Evolutionary conservation across 2,329 filamentous ascomycete genomes (phyloP).

Genomic region (Akanthomyces uredinophilus): DNA sequence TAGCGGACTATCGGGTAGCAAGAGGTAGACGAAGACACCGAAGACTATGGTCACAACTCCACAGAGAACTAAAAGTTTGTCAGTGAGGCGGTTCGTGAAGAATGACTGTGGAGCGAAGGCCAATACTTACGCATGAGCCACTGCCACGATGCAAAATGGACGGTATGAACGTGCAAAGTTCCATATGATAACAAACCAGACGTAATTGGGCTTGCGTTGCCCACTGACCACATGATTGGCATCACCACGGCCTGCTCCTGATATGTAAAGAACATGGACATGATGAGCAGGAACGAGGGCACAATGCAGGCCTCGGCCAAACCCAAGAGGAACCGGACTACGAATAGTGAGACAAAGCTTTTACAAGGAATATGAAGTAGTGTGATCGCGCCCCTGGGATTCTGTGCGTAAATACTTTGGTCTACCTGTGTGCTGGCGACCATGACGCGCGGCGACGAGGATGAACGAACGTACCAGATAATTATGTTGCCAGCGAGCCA

Average conservation of each 20-base stretch:
- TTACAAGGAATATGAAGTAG: conserved; percentile 26
- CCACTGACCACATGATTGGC: conserved; percentile 37
- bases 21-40: conserved; percentile 16
- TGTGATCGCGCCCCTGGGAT: conserved; percentile 24
- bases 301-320: conserved; percentile 24
- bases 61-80: conserved; percentile 16
- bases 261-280: conserved; percentile 34
- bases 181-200: conserved; percentile 28
- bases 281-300: conserved; percentile 20
- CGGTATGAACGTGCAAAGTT: conserved; percentile 29
- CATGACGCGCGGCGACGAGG: background rate
- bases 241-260: conserved; percentile 29
- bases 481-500: conserved; percentile 29
- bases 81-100: background rate
- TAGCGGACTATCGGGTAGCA: conserved; percentile 13
- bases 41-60: conserved; percentile 18
- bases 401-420: background rate
- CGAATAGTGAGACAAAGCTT: conserved; percentile 24
- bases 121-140: conserved; percentile 31
- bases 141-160: conserved; percentile 32
- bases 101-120: background rate
- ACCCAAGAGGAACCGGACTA: conserved; percentile 26
- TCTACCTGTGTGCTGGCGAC: background rate
- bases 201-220: conserved; percentile 29
- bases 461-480: conserved; percentile 18